Evolutionary conservation across 2,329 filamentous ascomycete species (phyloP).

Genomic region (Sporothrix schenckii): DNA sequence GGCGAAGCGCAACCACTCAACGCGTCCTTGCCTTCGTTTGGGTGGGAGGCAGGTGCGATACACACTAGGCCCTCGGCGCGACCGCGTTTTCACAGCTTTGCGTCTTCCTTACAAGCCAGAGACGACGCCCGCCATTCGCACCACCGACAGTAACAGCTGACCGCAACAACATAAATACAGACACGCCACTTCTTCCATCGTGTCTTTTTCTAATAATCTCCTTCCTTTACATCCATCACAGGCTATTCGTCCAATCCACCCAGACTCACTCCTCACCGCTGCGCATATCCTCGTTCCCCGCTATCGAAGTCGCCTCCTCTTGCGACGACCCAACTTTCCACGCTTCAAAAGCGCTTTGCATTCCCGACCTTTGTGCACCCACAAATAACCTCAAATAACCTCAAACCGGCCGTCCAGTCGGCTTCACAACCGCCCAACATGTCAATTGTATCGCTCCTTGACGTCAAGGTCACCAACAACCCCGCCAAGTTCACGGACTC

Average conservation of each 20-base stretch:
- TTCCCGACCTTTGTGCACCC: conserved; percentile 1
- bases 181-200: not conserved
- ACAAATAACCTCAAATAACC: not conserved
- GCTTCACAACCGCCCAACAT: conserved; percentile 55
- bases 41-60: not conserved
- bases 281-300: not conserved
- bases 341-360: not conserved
- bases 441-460: conserved; percentile 95
- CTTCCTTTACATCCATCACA: conserved; percentile 21
- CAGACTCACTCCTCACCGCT: not conserved
- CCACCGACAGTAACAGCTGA: not conserved
- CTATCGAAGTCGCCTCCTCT: conserved; percentile 18
- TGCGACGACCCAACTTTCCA: not conserved
- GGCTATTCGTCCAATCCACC: not conserved
- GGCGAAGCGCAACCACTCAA: conserved; percentile 35
- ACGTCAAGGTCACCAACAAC: conserved; percentile 96
- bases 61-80: conserved; percentile 18
- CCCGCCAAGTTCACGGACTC: conserved; percentile 89
- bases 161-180: conserved; percentile 20
- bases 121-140: not conserved
- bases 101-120: not conserved
- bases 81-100: conserved; percentile 34
- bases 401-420: not conserved
- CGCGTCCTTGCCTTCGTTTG: conserved; percentile 31
- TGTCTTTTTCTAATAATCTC: not conserved